phyloP scores from a whole-genome alignment of 495 filamentous ascomycete genomes.

The Corynascus novoguineensis region DNA sequence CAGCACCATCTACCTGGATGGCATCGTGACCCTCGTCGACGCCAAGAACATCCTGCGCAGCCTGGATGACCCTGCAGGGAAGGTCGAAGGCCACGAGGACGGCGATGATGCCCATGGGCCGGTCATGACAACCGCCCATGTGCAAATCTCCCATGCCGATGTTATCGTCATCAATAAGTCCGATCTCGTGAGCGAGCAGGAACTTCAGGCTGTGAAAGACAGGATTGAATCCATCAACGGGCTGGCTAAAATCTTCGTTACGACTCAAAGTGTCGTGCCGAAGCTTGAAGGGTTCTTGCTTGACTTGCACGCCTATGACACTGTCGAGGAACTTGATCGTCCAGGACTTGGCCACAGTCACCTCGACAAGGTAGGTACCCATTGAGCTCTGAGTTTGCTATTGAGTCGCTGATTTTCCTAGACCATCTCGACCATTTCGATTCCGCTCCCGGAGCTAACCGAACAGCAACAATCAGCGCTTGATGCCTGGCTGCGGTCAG shows the following conservation, averaged over 20 bases:
- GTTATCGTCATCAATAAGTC: constrained; percentile 90
- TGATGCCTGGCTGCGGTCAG: constrained; percentile 75
- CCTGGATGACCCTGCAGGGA: constrained; percentile 66
- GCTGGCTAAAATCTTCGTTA: constrained; percentile 77
- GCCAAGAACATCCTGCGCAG: constrained; percentile 82
- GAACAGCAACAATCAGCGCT: constrained; percentile 50
- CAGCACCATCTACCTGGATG: constrained; percentile 91
- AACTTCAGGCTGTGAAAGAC: constrained; percentile 58
- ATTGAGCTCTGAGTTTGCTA: not conserved
- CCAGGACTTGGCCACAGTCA: constrained; percentile 66
- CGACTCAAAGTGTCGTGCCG: constrained; percentile 71
- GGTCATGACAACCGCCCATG: constrained; percentile 79
- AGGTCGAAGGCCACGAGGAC: constrained; percentile 54
- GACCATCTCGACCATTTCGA: constrained; percentile 82
- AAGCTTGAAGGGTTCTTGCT: constrained; percentile 78
- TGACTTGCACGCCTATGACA: constrained; percentile 89
- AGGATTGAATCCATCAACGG: constrained; percentile 82
- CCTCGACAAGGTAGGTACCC: constrained; percentile 64
- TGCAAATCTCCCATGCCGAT: constrained; percentile 97
- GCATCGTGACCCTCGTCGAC: constrained; percentile 93
- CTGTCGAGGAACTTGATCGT: constrained; percentile 62
- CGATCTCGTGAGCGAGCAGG: constrained; percentile 70
- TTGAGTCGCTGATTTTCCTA: constrained; percentile 26
- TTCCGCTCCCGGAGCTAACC: constrained; percentile 55
- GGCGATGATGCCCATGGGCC: constrained; percentile 48